These are phyloP conservation scores for Ceratopteris richardii DNA, from an alignment of 75 land plant species.

Conservation along the genomic window DNA sequence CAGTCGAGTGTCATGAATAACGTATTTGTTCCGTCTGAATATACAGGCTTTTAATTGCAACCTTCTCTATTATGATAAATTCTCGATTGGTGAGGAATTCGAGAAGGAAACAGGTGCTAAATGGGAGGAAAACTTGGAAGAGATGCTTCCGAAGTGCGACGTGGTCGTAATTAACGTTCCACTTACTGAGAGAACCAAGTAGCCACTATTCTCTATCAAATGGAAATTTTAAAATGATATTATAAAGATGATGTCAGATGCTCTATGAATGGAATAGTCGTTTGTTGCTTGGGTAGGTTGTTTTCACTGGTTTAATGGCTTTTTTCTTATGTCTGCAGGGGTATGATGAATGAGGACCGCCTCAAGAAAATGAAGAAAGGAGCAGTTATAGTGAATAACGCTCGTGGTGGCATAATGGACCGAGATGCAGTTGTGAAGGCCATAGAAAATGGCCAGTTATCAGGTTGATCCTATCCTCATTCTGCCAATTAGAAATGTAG, in stretches of 20 bases:
- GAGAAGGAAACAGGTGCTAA: constrained; percentile 70
- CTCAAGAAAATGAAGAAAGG: constrained; percentile 81
- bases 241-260: no score
- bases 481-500: no score
- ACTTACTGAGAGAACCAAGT: constrained; percentile 81
- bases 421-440: constrained; percentile 83
- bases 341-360: constrained; percentile 67
- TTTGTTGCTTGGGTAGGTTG: no score
- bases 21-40: no score
- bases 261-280: no score
- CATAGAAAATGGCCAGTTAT: constrained; percentile 72
- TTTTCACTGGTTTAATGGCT: no score
- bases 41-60: constrained; percentile 72
- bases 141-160: constrained; percentile 82
- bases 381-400: constrained; percentile 83
- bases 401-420: constrained; percentile 90
- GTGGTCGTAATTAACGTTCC: constrained; percentile 76
- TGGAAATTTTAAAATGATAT: no score
- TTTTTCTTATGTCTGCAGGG: no score
- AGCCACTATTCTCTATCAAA: no score
- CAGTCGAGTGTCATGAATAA: no score
- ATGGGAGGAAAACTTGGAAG: constrained; percentile 69
- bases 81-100: constrained; percentile 50
- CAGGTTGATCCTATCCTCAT: no score
- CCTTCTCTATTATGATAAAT: constrained; percentile 78